These are phyloP conservation scores for Paraphaeosphaeria minitans DNA, from an alignment of 2,329 filamentous ascomycete species.

Conservation along the genomic window DNA sequence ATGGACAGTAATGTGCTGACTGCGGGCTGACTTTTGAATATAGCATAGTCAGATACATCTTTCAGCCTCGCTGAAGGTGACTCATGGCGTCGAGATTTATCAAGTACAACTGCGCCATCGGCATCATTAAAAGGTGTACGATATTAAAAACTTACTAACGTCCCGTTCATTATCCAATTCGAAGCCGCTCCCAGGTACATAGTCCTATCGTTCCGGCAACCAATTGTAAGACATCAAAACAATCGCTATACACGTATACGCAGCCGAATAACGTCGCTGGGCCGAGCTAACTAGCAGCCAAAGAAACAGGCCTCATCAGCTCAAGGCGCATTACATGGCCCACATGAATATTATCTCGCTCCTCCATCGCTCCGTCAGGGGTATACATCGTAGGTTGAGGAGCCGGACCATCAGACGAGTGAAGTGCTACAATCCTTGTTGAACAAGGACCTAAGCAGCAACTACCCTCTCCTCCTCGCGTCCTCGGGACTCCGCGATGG, in stretches of 20 bases:
- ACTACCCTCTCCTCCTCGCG: conserved; percentile 54
- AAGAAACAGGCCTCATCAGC: not conserved
- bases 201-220: not conserved
- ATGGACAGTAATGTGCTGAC: too few relatives aligned
- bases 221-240: conserved; percentile 2
- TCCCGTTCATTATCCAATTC: not conserved
- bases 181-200: not conserved
- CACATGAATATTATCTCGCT: not conserved
- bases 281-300: not conserved
- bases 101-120: not conserved
- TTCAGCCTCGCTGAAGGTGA: too few relatives aligned
- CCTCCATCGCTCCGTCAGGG: conserved; percentile 33
- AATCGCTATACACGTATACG: conserved; percentile 5
- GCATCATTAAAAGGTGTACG: not conserved
- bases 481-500: conserved; percentile 50
- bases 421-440: conserved; percentile 26
- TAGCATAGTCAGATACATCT: too few relatives aligned
- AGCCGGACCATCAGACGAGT: conserved; percentile 32
- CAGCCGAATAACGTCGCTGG: not conserved
- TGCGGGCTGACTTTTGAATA: too few relatives aligned
- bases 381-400: conserved; percentile 40
- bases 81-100: too few relatives aligned
- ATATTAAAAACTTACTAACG: not conserved
- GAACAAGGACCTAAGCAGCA: conserved; percentile 34
- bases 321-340: not conserved